phyloP scores from a whole-genome alignment of 78 protist genomes.

The Bigelowiella natans region DNA sequence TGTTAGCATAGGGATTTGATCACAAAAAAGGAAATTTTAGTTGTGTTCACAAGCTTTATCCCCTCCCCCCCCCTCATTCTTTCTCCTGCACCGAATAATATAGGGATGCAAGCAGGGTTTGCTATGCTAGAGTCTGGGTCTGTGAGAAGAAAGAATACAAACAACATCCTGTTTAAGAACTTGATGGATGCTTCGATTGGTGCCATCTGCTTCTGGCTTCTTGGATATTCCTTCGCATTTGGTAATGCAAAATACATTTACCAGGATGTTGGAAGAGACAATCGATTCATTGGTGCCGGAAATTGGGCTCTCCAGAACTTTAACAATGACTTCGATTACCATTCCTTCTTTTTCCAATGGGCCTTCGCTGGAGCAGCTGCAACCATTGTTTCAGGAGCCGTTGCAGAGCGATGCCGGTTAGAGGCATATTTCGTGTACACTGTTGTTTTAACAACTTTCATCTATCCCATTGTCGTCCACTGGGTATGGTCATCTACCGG shows the following conservation, averaged over 20 bases:
- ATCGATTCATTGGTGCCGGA: not conserved
- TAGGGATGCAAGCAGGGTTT: too few species aligned
- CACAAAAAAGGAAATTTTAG: too few species aligned
- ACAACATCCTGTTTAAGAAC: constrained; percentile 24
- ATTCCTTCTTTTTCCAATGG: constrained; percentile 16
- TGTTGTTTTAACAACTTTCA: not conserved
- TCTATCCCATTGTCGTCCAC: constrained; percentile 49
- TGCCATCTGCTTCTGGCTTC: constrained; percentile 3
- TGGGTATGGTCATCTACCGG: constrained; percentile 35
- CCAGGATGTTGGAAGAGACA: not conserved
- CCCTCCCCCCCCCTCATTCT: too few species aligned
- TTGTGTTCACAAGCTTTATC: too few species aligned
- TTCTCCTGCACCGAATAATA: too few species aligned
- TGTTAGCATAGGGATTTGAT: too few species aligned
- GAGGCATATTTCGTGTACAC: constrained; percentile 32
- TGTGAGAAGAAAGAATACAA: not conserved
- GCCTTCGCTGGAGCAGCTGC: constrained; percentile 44
- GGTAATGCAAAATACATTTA: not conserved
- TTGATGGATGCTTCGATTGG: not conserved
- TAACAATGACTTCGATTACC: not conserved
- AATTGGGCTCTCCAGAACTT: not conserved
- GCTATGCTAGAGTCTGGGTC: constrained; percentile 3
- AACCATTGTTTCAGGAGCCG: constrained; percentile 56
- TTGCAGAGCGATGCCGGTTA: constrained; percentile 46
- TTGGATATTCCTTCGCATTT: constrained; percentile 50